A percentile compares a stretch with the other conserved stretches of the same genome.
phyloP scores from a whole-genome alignment of 1,284 basidiomycete genomes.

The Boletus smithii region DNA sequence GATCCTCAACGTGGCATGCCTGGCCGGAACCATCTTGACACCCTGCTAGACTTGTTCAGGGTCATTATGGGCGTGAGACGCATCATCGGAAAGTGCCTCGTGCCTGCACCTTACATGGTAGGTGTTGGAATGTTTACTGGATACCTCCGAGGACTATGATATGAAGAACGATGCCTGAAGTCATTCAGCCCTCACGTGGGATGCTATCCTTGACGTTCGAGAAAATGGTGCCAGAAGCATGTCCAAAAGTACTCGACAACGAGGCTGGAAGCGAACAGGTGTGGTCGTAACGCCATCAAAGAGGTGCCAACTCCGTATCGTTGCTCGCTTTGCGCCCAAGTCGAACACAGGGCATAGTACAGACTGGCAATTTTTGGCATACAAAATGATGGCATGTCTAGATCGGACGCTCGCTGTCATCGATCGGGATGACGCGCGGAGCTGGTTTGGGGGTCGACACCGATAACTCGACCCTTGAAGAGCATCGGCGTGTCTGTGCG shows the following conservation, averaged over 20 bases:
- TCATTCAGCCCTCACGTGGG: slow-evolving; percentile 23
- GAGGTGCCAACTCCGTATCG: background rate
- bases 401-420: slow-evolving; percentile 28
- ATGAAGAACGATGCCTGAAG: slow-evolving; percentile 12
- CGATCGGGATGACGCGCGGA: slow-evolving; percentile 24
- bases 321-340: background rate
- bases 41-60: slow-evolving; percentile 15
- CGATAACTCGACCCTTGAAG: no score
- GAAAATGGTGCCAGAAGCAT: background rate
- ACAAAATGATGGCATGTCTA: slow-evolving; percentile 18
- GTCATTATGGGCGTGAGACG: slow-evolving; percentile 28
- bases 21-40: slow-evolving; percentile 1
- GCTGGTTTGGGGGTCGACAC: slow-evolving; percentile 11
- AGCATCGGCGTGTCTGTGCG: no score
- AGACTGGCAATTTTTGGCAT: slow-evolving; percentile 6
- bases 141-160: slow-evolving; percentile 33
- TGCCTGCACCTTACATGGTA: slow-evolving; percentile 28
- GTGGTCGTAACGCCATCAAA: background rate
- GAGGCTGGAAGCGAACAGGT: slow-evolving; percentile 10
- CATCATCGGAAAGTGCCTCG: slow-evolving; percentile 29
- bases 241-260: slow-evolving; percentile 16
- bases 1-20: slow-evolving; percentile 3
- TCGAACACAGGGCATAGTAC: background rate
- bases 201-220: slow-evolving; percentile 1
- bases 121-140: background rate